A percentile compares a stretch with the other conserved stretches of the same genome.
These are phyloP conservation scores for Clausena lansium DNA, from an alignment of 345 rosid genomes.

Conservation along the genomic window DNA sequence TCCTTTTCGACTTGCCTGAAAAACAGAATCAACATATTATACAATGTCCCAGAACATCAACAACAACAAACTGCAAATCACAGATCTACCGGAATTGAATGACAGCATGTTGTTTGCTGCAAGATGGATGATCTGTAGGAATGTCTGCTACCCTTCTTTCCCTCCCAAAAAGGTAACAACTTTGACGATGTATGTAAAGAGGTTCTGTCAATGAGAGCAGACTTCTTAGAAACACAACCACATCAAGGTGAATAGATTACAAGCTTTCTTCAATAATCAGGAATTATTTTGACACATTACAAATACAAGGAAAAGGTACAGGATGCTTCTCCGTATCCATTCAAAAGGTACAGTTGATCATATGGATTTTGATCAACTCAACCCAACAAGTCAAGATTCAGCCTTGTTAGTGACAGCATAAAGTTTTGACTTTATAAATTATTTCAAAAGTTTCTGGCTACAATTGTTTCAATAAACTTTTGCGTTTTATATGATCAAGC, in stretches of 20 bases:
- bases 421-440: neutral
- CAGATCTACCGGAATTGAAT: slow-evolving; percentile 72
- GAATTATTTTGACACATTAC: slow-evolving; percentile 3
- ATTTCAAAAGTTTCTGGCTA: neutral
- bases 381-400: neutral
- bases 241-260: slow-evolving; percentile 2
- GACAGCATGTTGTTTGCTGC: slow-evolving; percentile 99
- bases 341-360: neutral
- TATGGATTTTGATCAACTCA: slow-evolving; percentile 3
- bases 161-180: slow-evolving; percentile 93
- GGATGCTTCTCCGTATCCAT: neutral
- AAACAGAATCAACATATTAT: slow-evolving; percentile 21
- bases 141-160: slow-evolving; percentile 92
- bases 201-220: slow-evolving; percentile 60
- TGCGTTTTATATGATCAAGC: neutral
- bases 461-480: neutral
- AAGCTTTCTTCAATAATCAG: slow-evolving; percentile 1
- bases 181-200: slow-evolving; percentile 90
- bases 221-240: slow-evolving; percentile 12
- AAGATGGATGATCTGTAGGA: slow-evolving; percentile 98
- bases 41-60: slow-evolving; percentile 10
- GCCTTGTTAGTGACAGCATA: neutral
- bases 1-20: slow-evolving; percentile 76
- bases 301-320: neutral
- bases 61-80: slow-evolving; percentile 5